Conservation (phyloP, 164 flowering plant genomes). For the Sedum album region DNA sequence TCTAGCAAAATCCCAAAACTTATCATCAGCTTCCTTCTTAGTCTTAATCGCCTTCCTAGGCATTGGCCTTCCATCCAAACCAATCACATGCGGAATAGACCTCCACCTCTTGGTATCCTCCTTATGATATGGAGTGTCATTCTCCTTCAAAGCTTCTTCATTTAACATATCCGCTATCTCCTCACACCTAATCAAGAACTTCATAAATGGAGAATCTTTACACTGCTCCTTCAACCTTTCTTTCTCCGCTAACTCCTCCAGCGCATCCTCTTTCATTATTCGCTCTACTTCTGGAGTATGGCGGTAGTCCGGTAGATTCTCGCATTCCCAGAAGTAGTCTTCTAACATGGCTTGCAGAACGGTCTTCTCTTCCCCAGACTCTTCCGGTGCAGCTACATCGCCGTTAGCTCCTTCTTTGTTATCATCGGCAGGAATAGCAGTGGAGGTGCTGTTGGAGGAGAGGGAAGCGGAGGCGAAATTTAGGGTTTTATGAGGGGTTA, state of each 20-base stretch:
- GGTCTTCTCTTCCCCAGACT: too few relatives aligned
- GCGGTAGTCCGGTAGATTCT: constrained; percentile 54
- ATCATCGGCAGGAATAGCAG: too few relatives aligned
- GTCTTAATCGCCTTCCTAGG: constrained; percentile 69
- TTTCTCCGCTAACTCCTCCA: constrained; percentile 58
- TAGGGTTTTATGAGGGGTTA: constrained; percentile 20
- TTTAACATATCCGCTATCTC: constrained; percentile 49
- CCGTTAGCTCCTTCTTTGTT: too few relatives aligned
- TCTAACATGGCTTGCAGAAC: too few relatives aligned
- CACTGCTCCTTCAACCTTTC: constrained; percentile 50
- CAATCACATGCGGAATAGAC: constrained; percentile 60
- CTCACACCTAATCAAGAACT: constrained; percentile 45
- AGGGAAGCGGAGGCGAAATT: constrained; percentile 44
- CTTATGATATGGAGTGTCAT: constrained; percentile 36
- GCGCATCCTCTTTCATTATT: constrained; percentile 47
- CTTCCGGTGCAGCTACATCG: too few relatives aligned
- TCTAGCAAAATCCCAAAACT: constrained; percentile 82
- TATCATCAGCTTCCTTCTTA: constrained; percentile 47
- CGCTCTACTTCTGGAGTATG: constrained; percentile 73
- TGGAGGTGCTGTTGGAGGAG: constrained; percentile 15
- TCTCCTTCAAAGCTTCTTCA: constrained; percentile 47
- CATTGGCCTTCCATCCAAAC: constrained; percentile 90
- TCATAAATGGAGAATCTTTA: constrained; percentile 35
- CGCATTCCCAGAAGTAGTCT: constrained; percentile 75
- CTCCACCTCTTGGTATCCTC: constrained; percentile 66